Conservation (phyloP, 1,139 yeast genomes). For the Debaryomycetaceae sp. region DNA sequence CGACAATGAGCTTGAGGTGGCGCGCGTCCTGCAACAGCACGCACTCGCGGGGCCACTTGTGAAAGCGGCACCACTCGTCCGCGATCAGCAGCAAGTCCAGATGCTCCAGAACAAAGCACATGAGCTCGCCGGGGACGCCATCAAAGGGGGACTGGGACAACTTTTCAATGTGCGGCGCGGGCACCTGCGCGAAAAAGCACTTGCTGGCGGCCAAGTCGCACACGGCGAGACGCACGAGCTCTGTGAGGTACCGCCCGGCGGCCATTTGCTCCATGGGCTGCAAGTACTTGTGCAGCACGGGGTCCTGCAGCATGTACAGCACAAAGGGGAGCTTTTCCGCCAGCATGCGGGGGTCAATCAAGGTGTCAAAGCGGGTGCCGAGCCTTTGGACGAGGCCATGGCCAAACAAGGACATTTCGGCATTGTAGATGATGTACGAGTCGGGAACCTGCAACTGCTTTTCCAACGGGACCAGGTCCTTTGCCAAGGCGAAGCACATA, state of each 20-base stretch:
- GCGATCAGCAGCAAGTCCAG: constrained; percentile 13
- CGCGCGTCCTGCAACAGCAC: constrained; percentile 16
- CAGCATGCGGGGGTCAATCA: constrained; percentile 26
- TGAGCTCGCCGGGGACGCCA: constrained; percentile 29
- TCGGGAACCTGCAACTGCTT: constrained; percentile 9
- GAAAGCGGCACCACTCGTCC: constrained; percentile 11
- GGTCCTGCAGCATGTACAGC: constrained; percentile 25
- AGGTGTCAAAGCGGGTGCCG: constrained; percentile 25
- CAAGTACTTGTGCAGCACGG: constrained; percentile 21
- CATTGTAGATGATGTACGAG: constrained; percentile 19
- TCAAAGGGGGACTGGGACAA: constrained; percentile 15
- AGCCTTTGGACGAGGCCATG: constrained; percentile 17
- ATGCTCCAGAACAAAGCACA: constrained; percentile 27
- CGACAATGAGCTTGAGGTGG: constrained; percentile 17
- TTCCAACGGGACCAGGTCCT: constrained; percentile 5
- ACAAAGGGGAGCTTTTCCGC: constrained; percentile 14
- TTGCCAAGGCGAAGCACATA: constrained; percentile 26
- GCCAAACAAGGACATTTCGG: constrained; percentile 34
- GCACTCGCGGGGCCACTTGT: constrained; percentile 11
- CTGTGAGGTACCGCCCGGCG: constrained; percentile 48
- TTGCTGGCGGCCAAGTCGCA: constrained; percentile 19
- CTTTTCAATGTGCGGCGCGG: constrained; percentile 2
- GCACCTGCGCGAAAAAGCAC: constrained; percentile 20
- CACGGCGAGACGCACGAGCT: constrained; percentile 33
- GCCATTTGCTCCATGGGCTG: constrained; percentile 48